Percentiles rank a stretch among this genome's conserved stretches.
Conservation (phyloP, 805 yeast genomes). For the Spathaspora hagerdaliae region DNA sequence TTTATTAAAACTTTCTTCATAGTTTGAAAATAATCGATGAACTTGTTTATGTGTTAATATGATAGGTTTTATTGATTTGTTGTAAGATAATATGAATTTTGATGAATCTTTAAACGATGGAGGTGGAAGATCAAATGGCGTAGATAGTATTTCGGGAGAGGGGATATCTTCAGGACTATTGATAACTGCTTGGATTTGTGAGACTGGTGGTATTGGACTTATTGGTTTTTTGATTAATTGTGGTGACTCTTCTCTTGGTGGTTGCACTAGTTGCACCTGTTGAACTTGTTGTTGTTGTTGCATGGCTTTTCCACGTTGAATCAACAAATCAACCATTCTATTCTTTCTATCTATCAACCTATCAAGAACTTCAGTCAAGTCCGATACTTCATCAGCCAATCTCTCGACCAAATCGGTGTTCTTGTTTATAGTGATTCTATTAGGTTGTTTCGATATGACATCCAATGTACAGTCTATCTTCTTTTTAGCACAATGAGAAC, state of each 20-base stretch:
- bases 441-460: slow-evolving; percentile 46
- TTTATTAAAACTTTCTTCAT: slow-evolving; percentile 23
- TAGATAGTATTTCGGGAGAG: background rate
- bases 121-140: background rate
- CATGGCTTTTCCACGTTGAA: slow-evolving; percentile 6
- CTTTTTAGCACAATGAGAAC: slow-evolving; percentile 52
- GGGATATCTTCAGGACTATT: slow-evolving; percentile 10
- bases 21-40: slow-evolving; percentile 13
- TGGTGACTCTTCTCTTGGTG: background rate
- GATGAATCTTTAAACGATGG: background rate
- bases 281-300: background rate
- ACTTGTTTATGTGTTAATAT: slow-evolving; percentile 13
- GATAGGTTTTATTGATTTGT: slow-evolving; percentile 5
- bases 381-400: slow-evolving; percentile 22
- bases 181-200: slow-evolving; percentile 20
- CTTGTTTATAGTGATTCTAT: slow-evolving; percentile 44
- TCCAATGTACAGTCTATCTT: slow-evolving; percentile 53
- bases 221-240: background rate
- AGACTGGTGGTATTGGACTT: slow-evolving; percentile 15
- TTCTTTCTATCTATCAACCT: slow-evolving; percentile 18
- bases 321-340: slow-evolving; percentile 7
- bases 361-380: slow-evolving; percentile 20
- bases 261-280: background rate
- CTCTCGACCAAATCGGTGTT: slow-evolving; percentile 22
- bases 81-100: slow-evolving; percentile 3